phyloP scores from a whole-genome alignment of 1,139 yeast genomes.

The Candida dubliniensis region DNA sequence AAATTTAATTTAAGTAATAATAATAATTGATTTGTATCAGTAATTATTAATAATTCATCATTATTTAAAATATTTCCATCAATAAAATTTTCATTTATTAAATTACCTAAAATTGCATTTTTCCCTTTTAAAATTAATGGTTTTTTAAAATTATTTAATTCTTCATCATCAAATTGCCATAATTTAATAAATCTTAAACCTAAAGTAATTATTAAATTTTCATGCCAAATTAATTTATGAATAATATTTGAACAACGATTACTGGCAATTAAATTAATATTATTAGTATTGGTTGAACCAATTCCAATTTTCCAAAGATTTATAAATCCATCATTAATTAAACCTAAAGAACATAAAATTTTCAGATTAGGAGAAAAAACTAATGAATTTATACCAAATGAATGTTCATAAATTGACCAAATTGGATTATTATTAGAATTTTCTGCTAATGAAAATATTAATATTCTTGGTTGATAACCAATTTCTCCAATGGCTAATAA shows the following conservation, averaged over 20 bases:
- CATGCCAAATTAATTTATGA: conserved; percentile 57
- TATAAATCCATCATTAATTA: conserved; percentile 63
- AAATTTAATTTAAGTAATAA: conserved; percentile 28
- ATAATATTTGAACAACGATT: conserved; percentile 63
- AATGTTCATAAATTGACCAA: conserved; percentile 57
- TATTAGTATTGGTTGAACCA: not conserved
- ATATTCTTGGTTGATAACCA: conserved; percentile 64
- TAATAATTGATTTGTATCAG: conserved; percentile 44
- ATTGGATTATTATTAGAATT: conserved; percentile 49
- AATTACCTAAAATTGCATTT: conserved; percentile 54
- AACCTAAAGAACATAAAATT: conserved; percentile 58
- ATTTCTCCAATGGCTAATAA: conserved; percentile 65
- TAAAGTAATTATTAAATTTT: conserved; percentile 46
- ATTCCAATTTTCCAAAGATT: conserved; percentile 52
- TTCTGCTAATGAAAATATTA: conserved; percentile 58
- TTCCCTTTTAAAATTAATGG: conserved; percentile 51
- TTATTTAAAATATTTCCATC: conserved; percentile 33
- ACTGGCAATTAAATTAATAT: conserved; percentile 35
- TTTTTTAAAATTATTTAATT: conserved; percentile 8
- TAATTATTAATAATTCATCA: conserved; percentile 43
- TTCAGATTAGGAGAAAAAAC: conserved; percentile 61
- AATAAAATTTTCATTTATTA: conserved; percentile 49
- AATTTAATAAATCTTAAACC: conserved; percentile 62
- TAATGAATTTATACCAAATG: conserved; percentile 57
- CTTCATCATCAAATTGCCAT: conserved; percentile 48